phyloP scores from a whole-genome alignment of 208 protist species.

The Porcisia hertigi region DNA sequence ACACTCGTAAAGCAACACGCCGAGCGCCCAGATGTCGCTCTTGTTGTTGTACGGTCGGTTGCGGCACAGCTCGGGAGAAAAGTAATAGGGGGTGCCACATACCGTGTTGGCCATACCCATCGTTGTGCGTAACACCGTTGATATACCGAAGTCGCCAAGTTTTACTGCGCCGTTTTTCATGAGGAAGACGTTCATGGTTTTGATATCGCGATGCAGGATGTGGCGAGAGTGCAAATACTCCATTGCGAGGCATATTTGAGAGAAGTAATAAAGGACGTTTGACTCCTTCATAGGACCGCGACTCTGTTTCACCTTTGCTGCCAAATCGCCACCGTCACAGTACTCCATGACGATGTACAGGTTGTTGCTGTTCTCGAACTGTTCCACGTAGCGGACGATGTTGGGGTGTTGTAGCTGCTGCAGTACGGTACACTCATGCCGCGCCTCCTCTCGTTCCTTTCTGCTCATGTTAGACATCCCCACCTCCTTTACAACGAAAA shows the following conservation, averaged over 20 bases:
- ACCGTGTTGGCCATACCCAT: slow-evolving; percentile 94
- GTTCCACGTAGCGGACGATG: slow-evolving; percentile 92
- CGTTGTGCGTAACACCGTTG: slow-evolving; percentile 89
- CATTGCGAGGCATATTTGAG: slow-evolving; percentile 91
- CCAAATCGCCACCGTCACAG: slow-evolving; percentile 88
- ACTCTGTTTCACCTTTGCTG: slow-evolving; percentile 65
- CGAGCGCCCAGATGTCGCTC: slow-evolving; percentile 95
- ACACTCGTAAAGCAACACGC: slow-evolving; percentile 89
- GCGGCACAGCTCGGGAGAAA: slow-evolving; percentile 94
- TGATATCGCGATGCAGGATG: slow-evolving; percentile 94
- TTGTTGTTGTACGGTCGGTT: slow-evolving; percentile 97
- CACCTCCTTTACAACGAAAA: slow-evolving; percentile 93
- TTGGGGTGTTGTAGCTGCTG: slow-evolving; percentile 91
- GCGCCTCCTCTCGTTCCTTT: slow-evolving; percentile 90
- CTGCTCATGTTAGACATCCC: slow-evolving; percentile 79
- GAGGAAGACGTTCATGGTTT: slow-evolving; percentile 94
- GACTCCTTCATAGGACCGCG: slow-evolving; percentile 81
- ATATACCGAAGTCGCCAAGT: slow-evolving; percentile 94
- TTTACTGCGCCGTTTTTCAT: slow-evolving; percentile 93
- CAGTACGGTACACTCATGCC: slow-evolving; percentile 83
- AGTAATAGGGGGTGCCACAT: slow-evolving; percentile 95
- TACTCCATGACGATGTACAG: slow-evolving; percentile 95
- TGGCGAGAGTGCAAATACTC: slow-evolving; percentile 92
- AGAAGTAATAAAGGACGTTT: slow-evolving; percentile 89
- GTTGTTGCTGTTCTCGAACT: slow-evolving; percentile 89